phyloP scores from a whole-genome alignment of 768 basidiomycete genomes.

The Rhodotorula taiwanensis region DNA sequence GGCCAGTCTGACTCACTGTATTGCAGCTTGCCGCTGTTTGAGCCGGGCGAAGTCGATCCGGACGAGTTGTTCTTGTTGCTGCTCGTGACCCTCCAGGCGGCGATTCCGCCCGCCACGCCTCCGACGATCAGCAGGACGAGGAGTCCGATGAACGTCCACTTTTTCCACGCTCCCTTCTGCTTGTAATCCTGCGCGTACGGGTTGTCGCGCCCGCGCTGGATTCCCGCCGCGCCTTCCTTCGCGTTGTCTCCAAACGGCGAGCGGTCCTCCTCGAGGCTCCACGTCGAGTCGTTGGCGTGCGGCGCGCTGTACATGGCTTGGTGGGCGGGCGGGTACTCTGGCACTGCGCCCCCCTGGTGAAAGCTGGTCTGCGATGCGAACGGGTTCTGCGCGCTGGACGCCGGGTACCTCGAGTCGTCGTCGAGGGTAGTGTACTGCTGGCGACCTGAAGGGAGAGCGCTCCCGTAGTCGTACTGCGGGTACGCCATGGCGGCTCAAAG shows the following conservation, averaged over 20 bases:
- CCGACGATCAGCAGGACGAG: background rate
- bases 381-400: background rate
- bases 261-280: conserved; percentile 17
- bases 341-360: background rate
- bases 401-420: background rate
- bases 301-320: background rate
- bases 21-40: conserved; percentile 21
- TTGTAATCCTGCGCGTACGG: conserved; percentile 22
- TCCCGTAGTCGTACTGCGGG: background rate
- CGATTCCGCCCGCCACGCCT: conserved; percentile 19
- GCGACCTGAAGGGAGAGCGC: background rate
- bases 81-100: conserved; percentile 9
- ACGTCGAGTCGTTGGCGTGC: background rate
- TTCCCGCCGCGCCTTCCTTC: background rate
- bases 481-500: conserved; percentile 3
- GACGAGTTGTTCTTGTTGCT: conserved; percentile 8
- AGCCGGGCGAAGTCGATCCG: conserved; percentile 1
- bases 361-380: background rate
- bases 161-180: background rate
- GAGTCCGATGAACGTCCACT: background rate
- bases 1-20: conserved; percentile 4
- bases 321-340: background rate
- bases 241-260: background rate
- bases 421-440: background rate
- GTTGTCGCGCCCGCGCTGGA: conserved; percentile 15